Evolutionary conservation across 2,329 filamentous ascomycete genomes (phyloP), one percentile per base, ranked within the genome.

Genomic region (Fusarium solani-melongenae): DNA sequence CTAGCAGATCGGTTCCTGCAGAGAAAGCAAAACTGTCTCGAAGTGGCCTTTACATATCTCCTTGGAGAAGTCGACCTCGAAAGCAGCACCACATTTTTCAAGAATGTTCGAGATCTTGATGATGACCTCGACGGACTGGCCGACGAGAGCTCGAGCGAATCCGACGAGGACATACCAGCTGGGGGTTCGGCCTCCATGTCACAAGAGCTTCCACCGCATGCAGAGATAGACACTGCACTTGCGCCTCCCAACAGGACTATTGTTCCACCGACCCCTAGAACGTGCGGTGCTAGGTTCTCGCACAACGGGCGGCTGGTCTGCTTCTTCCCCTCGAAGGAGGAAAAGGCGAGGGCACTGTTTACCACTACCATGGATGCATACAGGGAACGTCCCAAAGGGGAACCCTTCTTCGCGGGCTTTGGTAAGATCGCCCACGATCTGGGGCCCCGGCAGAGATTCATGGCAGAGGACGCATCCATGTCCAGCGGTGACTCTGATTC

Each of bases 61-160:
- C 83, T 92, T 0, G 91, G 91, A 44, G 90, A 92, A 77, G 85
- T 90, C 17, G 88, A 91, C 73, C 83, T 92, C 5, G 88, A 90
- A 57, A 85, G 84, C 49, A 91, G 90, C 76, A 89, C 89, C 8
- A 88, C 87, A 0, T 88, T 89, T 69, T 91, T 92, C 77, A 89
- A 90, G 71, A 90, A 90, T 70, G 89, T 92, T 12, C 87, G 91
- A 72, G 91, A 93, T 72, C 81, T 91, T 9, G 90, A 89, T 62
- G 87, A 90, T 76, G 86, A 87, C 55, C 78, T 89, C 7, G 88
- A 88, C 67, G 89, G 84, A 4, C 81, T 91, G 38, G 88, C 85
- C 33, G 93, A 93, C 66, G 94, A 96, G 73, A 96, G 94, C 74
- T 98, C 94, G 4, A 97, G 93, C 76, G 93, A 95, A 73, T 94